Percentiles rank a stretch among this genome's conserved stretches.
Conservation (phyloP, 768 basidiomycete genomes). For the Tricholoma saponaceum region DNA sequence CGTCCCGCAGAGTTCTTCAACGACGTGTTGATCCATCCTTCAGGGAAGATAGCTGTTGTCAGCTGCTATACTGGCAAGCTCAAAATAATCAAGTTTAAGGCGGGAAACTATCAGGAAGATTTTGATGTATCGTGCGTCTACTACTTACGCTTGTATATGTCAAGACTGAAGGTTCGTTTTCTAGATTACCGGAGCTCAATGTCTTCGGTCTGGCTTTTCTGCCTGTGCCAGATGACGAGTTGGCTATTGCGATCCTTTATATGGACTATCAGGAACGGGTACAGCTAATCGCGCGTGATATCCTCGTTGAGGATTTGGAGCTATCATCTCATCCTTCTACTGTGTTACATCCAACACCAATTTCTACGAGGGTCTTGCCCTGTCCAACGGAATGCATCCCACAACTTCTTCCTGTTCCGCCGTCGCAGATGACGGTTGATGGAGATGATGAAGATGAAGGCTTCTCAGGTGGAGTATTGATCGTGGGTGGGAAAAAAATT, state of each 20-base stretch:
- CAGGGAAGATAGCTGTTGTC: constrained; percentile 55
- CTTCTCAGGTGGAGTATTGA: constrained; percentile 64
- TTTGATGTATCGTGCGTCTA: constrained; percentile 61
- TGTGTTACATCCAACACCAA: constrained; percentile 46
- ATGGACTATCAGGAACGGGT: constrained; percentile 57
- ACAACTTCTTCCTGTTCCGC: constrained; percentile 36
- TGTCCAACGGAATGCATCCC: constrained; percentile 36
- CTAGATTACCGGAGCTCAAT: constrained; percentile 62
- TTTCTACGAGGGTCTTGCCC: constrained; percentile 48
- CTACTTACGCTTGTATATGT: neutral
- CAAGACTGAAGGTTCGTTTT: neutral
- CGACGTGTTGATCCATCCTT: constrained; percentile 62
- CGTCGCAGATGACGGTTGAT: constrained; percentile 21
- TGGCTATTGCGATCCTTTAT: constrained; percentile 63
- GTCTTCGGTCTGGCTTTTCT: constrained; percentile 67
- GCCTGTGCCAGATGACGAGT: constrained; percentile 36
- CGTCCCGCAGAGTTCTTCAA: constrained; percentile 70
- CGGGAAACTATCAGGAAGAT: constrained; percentile 50
- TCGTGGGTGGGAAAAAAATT: constrained; percentile 66
- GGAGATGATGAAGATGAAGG: constrained; percentile 25
- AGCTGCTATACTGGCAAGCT: constrained; percentile 70
- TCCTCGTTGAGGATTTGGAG: constrained; percentile 46
- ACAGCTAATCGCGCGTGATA: constrained; percentile 60
- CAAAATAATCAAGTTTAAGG: constrained; percentile 54
- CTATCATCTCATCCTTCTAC: constrained; percentile 44